Evolutionary conservation across 1,139 yeast species (phyloP), one percentile per base, ranked within the genome.

Genomic region (Cylindricascospora bacillispora): DNA sequence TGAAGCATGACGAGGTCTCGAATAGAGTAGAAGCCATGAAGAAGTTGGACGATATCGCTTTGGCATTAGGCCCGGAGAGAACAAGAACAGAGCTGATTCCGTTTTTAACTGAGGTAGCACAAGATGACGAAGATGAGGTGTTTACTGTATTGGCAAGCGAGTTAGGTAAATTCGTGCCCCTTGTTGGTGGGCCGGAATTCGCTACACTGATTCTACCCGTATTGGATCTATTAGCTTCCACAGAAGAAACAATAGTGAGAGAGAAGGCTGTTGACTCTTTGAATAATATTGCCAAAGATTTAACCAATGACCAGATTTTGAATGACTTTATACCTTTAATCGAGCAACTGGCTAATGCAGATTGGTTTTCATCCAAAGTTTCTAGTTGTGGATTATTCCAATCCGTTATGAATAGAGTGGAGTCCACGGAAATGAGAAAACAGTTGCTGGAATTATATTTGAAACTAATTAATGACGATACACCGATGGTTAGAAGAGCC

Each of bases 101-200:
- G 22, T 89, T 89, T 53, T 67, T 92, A 40, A 77, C 72, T 38
- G 82, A 80, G 45, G 97, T 85, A 26, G 86, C 95, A 7, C 95
- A 89, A 44, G 99, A 89, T 48, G 99, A 92, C 54, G 98, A 92
- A 57, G 99, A 92, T 56, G 99, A 92, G 57, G 95, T 92, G 6
- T 77, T 89, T 56, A 83, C 95, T 1, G 92, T 85, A 13, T 67
- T 92, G 43, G 97, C 97, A 3, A 81, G 79, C 43, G 89, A 86
- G 60, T 62, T 92, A 44, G 94, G 94, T 25, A 72, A 71, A 34
- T 89, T 92, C 52, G 72, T 86, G 23, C 93, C 95, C 4, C 66
- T 64, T 40, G 73, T 92, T 36, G 98, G 98, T 25, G 98, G 98
- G 19, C 65, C 77, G 28, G 72, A 76, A 43, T 66, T 75, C 55